These are phyloP conservation scores for Pseudozyma flocculosa DNA, from an alignment of 1,284 basidiomycete species.

Conservation along the genomic window DNA sequence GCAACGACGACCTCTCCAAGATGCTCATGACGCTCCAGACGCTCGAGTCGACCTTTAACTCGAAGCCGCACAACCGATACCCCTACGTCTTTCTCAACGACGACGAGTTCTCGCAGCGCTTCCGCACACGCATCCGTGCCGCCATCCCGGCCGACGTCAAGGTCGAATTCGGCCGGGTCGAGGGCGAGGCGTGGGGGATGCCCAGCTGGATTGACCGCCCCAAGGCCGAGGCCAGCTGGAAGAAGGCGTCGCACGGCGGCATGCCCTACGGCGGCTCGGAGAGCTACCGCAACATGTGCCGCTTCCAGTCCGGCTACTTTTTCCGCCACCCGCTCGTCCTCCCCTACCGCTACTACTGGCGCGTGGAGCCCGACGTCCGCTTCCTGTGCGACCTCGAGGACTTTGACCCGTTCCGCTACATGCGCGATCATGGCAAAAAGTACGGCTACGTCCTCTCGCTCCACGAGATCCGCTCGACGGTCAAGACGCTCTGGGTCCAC, in stretches of 20 bases:
- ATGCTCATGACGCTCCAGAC: conserved; percentile 52
- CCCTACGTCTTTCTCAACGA: conserved; percentile 61
- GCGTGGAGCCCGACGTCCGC: conserved; percentile 74
- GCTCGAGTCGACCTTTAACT: conserved; percentile 55
- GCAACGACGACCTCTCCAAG: conserved; percentile 54
- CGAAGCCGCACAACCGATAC: conserved; percentile 51
- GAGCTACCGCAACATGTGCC: conserved; percentile 68
- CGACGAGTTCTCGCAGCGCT: conserved; percentile 58
- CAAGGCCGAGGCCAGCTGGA: conserved; percentile 67
- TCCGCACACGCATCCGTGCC: conserved; percentile 55
- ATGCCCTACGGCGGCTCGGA: conserved; percentile 81
- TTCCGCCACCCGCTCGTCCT: conserved; percentile 61
- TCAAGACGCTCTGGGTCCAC: conserved; percentile 73
- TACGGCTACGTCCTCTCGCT: conserved; percentile 77
- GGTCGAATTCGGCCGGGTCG: conserved; percentile 73
- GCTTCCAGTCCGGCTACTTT: conserved; percentile 87
- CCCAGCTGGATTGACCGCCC: conserved; percentile 69
- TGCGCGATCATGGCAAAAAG: conserved; percentile 74
- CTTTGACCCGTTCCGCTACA: conserved; percentile 82
- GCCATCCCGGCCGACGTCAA: conserved; percentile 54
- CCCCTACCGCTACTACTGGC: conserved; percentile 90
- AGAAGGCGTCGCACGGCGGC: conserved; percentile 66
- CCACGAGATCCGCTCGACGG: conserved; percentile 75
- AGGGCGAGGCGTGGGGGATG: conserved; percentile 78
- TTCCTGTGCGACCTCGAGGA: conserved; percentile 72